These are phyloP conservation scores for Penicillium turbatum DNA, from an alignment of 495 filamentous ascomycete species.

Conservation along the genomic window DNA sequence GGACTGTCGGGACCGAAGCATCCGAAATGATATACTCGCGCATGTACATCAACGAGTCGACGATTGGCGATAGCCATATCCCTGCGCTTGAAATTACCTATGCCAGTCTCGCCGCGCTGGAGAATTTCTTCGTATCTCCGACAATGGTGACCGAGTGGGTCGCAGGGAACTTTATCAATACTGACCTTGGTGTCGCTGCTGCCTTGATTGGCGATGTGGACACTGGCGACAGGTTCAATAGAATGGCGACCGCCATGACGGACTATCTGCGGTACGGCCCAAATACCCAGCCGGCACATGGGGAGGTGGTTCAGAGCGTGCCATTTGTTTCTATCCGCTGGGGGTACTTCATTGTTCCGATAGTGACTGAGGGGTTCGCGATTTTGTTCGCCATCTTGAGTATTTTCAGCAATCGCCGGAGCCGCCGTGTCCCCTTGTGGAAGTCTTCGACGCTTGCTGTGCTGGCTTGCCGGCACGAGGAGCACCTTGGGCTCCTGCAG, in stretches of 20 bases:
- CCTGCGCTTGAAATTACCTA: not conserved
- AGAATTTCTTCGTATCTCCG: constrained; percentile 12
- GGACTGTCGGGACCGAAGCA: not conserved
- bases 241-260: constrained; percentile 19
- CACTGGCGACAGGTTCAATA: constrained; percentile 9
- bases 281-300: constrained; percentile 6
- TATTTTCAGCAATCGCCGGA: constrained; percentile 15
- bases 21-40: not conserved
- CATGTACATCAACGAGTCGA: not conserved
- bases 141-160: constrained; percentile 12
- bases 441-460: constrained; percentile 21
- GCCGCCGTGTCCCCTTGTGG: constrained; percentile 17
- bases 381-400: constrained; percentile 17
- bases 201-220: constrained; percentile 12
- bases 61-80: not conserved
- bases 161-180: constrained; percentile 11
- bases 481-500: constrained; percentile 11
- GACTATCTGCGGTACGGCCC: constrained; percentile 15
- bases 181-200: constrained; percentile 8
- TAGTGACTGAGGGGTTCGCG: constrained; percentile 12
- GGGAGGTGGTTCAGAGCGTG: constrained; percentile 11
- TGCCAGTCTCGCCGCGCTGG: constrained; percentile 4
- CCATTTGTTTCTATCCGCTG: constrained; percentile 16
- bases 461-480: constrained; percentile 16
- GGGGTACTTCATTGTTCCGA: constrained; percentile 17